phyloP scores from a whole-genome alignment of 2,329 filamentous ascomycete genomes.

The Aspergillus persii region DNA sequence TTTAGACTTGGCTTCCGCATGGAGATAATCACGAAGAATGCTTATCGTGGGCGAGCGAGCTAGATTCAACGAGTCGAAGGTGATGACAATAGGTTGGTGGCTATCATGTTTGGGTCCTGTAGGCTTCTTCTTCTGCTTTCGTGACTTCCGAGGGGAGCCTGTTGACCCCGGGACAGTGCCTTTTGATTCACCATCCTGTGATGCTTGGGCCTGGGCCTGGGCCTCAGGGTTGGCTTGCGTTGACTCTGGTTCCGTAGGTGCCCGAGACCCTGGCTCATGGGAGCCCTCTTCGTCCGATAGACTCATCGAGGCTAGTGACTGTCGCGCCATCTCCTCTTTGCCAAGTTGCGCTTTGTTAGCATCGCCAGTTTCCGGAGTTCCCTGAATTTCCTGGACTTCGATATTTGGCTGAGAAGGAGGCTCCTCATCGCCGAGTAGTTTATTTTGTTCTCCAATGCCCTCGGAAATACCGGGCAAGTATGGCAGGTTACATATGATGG shows the following conservation, averaged over 20 bases:
- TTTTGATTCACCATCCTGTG: conserved; percentile 12
- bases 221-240: conserved; percentile 7
- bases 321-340: conserved; percentile 24
- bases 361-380: conserved; percentile 23
- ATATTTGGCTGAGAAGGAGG: conserved; percentile 11
- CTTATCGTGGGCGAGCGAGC: conserved; percentile 63
- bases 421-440: conserved; percentile 9
- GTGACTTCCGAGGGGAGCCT: conserved; percentile 12
- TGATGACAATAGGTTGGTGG: conserved; percentile 69
- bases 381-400: conserved; percentile 27
- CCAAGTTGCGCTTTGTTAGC: conserved; percentile 8
- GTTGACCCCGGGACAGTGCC: conserved; percentile 11
- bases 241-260: neutral
- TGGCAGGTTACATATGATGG: conserved; percentile 86
- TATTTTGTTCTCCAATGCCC: conserved; percentile 4
- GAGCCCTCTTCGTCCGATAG: conserved; percentile 20
- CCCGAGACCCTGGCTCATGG: neutral
- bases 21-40: conserved; percentile 73
- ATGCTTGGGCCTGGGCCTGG: conserved; percentile 11
- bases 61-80: conserved; percentile 78
- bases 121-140: conserved; percentile 29
- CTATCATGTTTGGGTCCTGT: conserved; percentile 45
- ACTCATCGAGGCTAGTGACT: conserved; percentile 30
- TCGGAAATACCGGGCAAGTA: conserved; percentile 49
- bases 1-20: conserved; percentile 68